Evolutionary conservation across 768 basidiomycete genomes (phyloP), one percentile per base, ranked within the genome.

Genomic region (Mycena indigotica): DNA sequence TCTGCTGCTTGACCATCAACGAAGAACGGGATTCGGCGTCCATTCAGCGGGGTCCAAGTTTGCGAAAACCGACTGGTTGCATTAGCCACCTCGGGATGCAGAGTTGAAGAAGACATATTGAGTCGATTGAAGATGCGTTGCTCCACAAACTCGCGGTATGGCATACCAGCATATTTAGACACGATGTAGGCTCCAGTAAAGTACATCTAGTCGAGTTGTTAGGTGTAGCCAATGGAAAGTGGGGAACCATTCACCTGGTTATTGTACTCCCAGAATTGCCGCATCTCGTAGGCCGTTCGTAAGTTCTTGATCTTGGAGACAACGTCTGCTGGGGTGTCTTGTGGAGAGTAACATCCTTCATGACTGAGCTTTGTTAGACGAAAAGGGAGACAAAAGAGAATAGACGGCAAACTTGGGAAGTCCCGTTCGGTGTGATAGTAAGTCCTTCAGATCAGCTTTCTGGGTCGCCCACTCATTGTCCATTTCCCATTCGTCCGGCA

Each of bases 401-500:
- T 24, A 13, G 0, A 3, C 17, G n/a, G 55, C 61, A 3, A 26
- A 74, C 75, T 68, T 56, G 3, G 69, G 68, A 2, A 78, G 44
- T 6, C 78, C 78, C 3, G 75, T 72, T 8, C 69, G 62, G 55
- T 78, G 78, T 2, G 73, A 64, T 16, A 78, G 62, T 1, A 73
- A 59, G 60, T 79, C 78, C 1, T 62, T 63, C 15, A 78, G 39
- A 41, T 66, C 71, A 2, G 73, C 73, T 56, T 73, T 70, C 17
- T 69, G 52, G 26, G 60, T 73, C 0, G 78, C 75, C 71, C 73
- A 77, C n/a, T 70, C 60, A 58, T 82, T 77, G 62, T 69, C 67
- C 17, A 80, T 70, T 53, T 62, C 50, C 79, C 80, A 82, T 19
- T 75, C 70, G 4, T 49, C 63, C 0, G 77, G 77, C 1, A 81